Conservation (phyloP, 1,139 yeast genomes). For the Magnusiomyces fungicola region DNA sequence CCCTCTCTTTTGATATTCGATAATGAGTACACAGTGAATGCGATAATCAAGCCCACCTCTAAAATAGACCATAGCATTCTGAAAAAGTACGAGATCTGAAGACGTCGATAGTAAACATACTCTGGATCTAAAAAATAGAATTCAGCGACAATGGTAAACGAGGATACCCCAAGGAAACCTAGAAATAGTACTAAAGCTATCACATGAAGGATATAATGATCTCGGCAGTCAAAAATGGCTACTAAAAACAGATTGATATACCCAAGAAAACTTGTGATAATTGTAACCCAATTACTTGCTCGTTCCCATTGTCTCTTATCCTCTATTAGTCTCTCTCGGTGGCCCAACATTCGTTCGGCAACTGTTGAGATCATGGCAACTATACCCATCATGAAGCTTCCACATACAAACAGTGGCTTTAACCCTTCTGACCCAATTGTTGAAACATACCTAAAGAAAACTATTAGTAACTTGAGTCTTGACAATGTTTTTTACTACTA, state of each 20-base stretch:
- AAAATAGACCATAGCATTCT: slow-evolving; percentile 13
- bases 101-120: slow-evolving; percentile 9
- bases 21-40: slow-evolving; percentile 13
- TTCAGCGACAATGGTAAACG: slow-evolving; percentile 13
- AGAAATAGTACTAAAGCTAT: slow-evolving; percentile 11
- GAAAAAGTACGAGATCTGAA: slow-evolving; percentile 12
- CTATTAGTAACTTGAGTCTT: background rate
- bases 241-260: slow-evolving; percentile 13
- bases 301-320: slow-evolving; percentile 7
- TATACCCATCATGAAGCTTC: slow-evolving; percentile 10
- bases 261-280: slow-evolving; percentile 9
- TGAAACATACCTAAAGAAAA: slow-evolving; percentile 10
- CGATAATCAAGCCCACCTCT: slow-evolving; percentile 11
- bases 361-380: slow-evolving; percentile 9
- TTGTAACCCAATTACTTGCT: slow-evolving; percentile 11
- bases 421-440: slow-evolving; percentile 15
- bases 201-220: slow-evolving; percentile 11
- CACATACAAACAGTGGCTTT: slow-evolving; percentile 15
- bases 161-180: slow-evolving; percentile 13
- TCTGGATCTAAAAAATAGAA: slow-evolving; percentile 11
- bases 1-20: slow-evolving; percentile 9
- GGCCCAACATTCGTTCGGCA: slow-evolving; percentile 11
- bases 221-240: slow-evolving; percentile 12
- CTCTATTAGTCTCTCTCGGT: slow-evolving; percentile 10
- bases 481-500: background rate